Conservation (phyloP, 2,329 filamentous ascomycete genomes). For the Cytospora leucostoma region DNA sequence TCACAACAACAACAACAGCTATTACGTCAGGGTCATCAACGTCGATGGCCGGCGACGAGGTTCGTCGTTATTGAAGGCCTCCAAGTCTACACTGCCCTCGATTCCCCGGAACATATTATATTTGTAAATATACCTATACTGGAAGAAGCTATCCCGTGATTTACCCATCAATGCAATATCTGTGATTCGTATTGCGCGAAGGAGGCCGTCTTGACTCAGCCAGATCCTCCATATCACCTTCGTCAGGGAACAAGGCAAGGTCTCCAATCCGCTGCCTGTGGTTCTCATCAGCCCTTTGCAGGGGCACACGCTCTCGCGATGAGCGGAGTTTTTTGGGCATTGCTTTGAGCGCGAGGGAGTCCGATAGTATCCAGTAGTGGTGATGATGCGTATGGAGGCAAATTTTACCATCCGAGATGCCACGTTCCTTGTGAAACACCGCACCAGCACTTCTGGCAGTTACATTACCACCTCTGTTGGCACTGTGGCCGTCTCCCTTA, state of each 20-base stretch:
- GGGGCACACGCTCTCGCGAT: constrained; percentile 15
- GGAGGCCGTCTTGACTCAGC: constrained; percentile 32
- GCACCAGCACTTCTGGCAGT: background rate
- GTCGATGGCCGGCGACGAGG: no score
- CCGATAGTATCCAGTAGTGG: constrained; percentile 54
- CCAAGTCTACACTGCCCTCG: no score
- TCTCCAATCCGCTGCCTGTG: constrained; percentile 6
- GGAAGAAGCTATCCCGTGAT: background rate
- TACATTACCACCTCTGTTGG: background rate
- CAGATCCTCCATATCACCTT: constrained; percentile 34
- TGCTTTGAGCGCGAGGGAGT: constrained; percentile 14
- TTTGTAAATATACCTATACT: background rate
- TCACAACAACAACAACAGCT: no score
- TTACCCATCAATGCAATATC: constrained; percentile 29
- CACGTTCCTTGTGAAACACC: background rate
- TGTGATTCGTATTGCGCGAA: constrained; percentile 31
- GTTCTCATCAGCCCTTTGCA: constrained; percentile 11
- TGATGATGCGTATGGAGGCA: constrained; percentile 63
- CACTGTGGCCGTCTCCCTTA: background rate
- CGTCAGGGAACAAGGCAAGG: constrained; percentile 33
- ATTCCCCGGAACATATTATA: background rate
- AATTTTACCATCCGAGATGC: constrained; percentile 30
- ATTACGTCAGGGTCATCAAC: no score
- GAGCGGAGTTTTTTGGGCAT: constrained; percentile 15
- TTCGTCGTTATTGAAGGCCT: no score